Conservation (phyloP, 2,329 filamentous ascomycete species). For the Verticillium isaacii region DNA sequence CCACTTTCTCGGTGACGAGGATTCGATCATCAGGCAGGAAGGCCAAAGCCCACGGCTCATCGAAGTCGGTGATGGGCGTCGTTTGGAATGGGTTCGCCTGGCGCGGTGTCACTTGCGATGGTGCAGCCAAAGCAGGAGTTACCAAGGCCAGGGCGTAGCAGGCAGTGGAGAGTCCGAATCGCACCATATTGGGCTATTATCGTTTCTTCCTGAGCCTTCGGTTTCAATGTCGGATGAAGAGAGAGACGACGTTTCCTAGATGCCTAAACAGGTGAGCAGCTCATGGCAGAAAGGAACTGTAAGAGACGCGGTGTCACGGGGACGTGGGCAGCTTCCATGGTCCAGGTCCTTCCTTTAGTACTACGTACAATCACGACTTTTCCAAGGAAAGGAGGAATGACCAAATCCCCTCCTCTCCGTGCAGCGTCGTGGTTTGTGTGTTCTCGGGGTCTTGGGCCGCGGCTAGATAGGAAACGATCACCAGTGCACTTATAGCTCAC, state of each 20-base stretch:
- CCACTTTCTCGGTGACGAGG: slow-evolving; percentile 25
- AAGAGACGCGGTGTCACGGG: neutral
- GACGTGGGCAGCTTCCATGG: neutral
- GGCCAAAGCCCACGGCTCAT: slow-evolving; percentile 24
- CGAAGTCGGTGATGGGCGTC: slow-evolving; percentile 11
- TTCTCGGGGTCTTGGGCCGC: neutral
- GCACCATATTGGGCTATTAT: slow-evolving; percentile 16
- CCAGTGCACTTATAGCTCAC: neutral
- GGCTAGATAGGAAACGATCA: slow-evolving; percentile 2
- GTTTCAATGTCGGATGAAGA: neutral
- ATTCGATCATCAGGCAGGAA: slow-evolving; percentile 25
- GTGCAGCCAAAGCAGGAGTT: slow-evolving; percentile 18
- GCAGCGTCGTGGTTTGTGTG: neutral
- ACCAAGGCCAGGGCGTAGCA: slow-evolving; percentile 22
- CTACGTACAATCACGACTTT: neutral
- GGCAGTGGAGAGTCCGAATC: slow-evolving; percentile 20
- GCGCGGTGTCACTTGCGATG: slow-evolving; percentile 17
- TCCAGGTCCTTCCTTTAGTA: neutral
- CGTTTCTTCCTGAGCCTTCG: neutral
- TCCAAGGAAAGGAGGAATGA: slow-evolving; percentile 1
- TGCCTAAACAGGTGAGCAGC: neutral
- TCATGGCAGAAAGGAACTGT: neutral
- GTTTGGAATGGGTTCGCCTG: slow-evolving; percentile 21
- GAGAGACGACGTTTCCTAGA: neutral
- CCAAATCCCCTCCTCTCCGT: slow-evolving; percentile 1